Evolutionary conservation across 2,329 filamentous ascomycete species (phyloP).

Genomic region (Aureobasidium sp.): DNA sequence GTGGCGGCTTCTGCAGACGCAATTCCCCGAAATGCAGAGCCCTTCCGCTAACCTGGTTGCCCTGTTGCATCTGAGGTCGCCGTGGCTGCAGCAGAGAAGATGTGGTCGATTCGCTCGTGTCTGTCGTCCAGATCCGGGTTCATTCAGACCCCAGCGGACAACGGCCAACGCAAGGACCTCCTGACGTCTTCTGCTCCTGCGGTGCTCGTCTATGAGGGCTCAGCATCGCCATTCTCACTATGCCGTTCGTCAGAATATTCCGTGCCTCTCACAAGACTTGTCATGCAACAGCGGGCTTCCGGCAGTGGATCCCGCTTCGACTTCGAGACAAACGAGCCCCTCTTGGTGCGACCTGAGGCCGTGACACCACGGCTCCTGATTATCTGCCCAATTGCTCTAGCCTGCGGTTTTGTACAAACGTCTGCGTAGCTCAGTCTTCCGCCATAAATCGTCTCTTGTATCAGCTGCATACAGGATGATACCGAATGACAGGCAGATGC

Average conservation of each 20-base stretch:
- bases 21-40: slow-evolving; percentile 8
- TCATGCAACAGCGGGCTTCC: slow-evolving; percentile 14
- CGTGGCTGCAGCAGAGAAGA: neutral
- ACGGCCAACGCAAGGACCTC: slow-evolving; percentile 8
- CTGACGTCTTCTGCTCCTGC: slow-evolving; percentile 4
- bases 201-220: neutral
- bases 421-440: neutral
- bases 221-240: neutral
- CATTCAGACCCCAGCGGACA: neutral
- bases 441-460: neutral
- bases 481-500: slow-evolving; percentile 9
- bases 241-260: slow-evolving; percentile 4
- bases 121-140: neutral
- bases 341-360: slow-evolving; percentile 6
- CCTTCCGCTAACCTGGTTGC: slow-evolving; percentile 12
- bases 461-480: neutral
- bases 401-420: slow-evolving; percentile 1
- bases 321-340: slow-evolving; percentile 14
- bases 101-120: neutral
- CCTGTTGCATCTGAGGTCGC: slow-evolving; percentile 10
- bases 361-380: slow-evolving; percentile 8
- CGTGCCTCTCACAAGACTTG: slow-evolving; percentile 11
- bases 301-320: slow-evolving; percentile 3
- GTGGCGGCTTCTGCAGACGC: slow-evolving; percentile 14
- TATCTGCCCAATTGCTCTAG: neutral